Base-by-base conservation (phyloP, 1,284 basidiomycete genomes). In the Singerocomus inundabilis region DNA sequence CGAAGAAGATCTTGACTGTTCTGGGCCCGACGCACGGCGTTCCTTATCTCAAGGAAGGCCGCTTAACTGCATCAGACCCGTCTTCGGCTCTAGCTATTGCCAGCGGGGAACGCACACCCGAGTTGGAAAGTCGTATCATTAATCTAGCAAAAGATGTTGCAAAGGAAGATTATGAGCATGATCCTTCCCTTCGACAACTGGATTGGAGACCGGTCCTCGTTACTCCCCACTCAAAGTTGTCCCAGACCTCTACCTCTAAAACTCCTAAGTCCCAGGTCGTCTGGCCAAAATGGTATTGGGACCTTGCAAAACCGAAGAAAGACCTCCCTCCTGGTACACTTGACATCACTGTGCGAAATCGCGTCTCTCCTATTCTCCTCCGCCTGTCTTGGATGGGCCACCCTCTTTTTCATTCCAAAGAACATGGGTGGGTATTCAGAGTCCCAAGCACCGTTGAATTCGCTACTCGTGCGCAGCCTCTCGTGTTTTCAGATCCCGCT, bases 241-340 rank as follows among this genome's bases (percentile, higher is more conserved):
- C 48, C 21, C 30, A 21, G 12, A 9, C 39, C 18, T 21, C 43
- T 10, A 13, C 42, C 2, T 39, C 52, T 0, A 13, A 46, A 38
- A 21, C 4, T 5, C 47, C 48, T 5, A 56, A 50, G 12, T 37
- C 44, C 5, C 59, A 51, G 32, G 75, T 84, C 0, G 53, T 74
- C 28, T 87, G 85, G 85, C 96, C 95, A 0, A 91, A 93, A 64
- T 99, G 97, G 96, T 99, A 93, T 67, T 96, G 91, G 92, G 93
- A 98, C 34, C 80, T 94, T 4, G 73, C 85, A 5, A 84, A 76
- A 58, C 86, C 87, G 4, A 84, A 79, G 70, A 87, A 85, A 60
- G 82, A 73, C 51, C 59, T 73, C 43, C 71, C 79, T 1, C 81
- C 84, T 0, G 85, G 85, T 6, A 78, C 84, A 3, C 77, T 98